Evolutionary conservation across 176 grass and related monocot genomes (phyloP), one percentile per base, ranked within the genome.

Genomic region (Poa annua): DNA sequence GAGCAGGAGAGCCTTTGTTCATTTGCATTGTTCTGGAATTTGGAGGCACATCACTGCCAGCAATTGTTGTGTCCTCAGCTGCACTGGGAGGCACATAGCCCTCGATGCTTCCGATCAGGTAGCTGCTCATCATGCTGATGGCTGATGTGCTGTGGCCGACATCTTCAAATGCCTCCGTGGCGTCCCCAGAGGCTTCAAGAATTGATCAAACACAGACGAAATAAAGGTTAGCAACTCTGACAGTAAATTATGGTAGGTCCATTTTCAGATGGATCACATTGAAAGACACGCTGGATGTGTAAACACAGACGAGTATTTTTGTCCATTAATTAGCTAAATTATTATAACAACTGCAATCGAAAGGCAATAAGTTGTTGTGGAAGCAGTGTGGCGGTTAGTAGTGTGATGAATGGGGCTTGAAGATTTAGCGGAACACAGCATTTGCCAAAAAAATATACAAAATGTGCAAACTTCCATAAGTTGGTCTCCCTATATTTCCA

Each of bases 71-170:
- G 12, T 56, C 48, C 33, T 81, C 81, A 12, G 83, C 71, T 76
- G 72, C 42, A 47, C 21, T 71, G 14, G 71, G 87, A 22, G 69
- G 76, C 45, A 82, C 49, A 17, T 91, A 89, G 11, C 12, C 90
- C 47, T 91, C 49, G 15, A 96, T 75, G 78, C 79, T 74, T 56
- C 93, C 93, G 1, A 96, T 92, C 36, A 85, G 32, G 59, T 88
- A 96, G 79, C 36, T 80, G 83, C 82, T 84, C 93, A 96, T 91
- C 90, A 96, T 92, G 73, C 86, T 85, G 39, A 87, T 57, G 68
- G 93, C 93, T 60, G 88, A 88, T 8, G 93, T 76, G 77, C 90
- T 96, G 83, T 96, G 93, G 10, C 90, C 93, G 42, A 93, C 90
- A 76, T 96, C 91, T 86, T 96, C 90, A 85, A 96, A 96, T 77